These are phyloP conservation scores for Cicer arietinum DNA, from an alignment of 306 rosid species.

Conservation along the genomic window DNA sequence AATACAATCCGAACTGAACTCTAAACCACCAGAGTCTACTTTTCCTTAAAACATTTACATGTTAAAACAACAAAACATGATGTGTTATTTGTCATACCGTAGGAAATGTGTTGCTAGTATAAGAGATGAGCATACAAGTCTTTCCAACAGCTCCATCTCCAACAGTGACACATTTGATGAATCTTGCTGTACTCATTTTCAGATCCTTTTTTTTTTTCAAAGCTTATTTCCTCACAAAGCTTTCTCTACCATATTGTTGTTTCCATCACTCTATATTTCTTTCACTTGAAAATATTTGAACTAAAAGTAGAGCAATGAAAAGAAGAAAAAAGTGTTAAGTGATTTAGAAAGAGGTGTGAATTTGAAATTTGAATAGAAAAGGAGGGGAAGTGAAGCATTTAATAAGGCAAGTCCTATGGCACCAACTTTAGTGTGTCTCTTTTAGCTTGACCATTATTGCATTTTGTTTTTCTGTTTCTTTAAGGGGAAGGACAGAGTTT, in stretches of 20 bases:
- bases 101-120: slow-evolving; percentile 91
- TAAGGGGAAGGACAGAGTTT: slow-evolving; percentile 81
- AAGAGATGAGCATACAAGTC: slow-evolving; percentile 92
- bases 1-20: too few relatives aligned
- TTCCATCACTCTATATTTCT: slow-evolving; percentile 44
- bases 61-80: slow-evolving; percentile 31
- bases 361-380: slow-evolving; percentile 55
- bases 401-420: slow-evolving; percentile 55
- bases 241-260: slow-evolving; percentile 37
- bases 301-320: slow-evolving; percentile 24
- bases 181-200: slow-evolving; percentile 86
- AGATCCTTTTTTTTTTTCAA: background rate
- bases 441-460: slow-evolving; percentile 61
- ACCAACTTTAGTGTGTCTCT: slow-evolving; percentile 67
- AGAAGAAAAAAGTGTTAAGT: slow-evolving; percentile 12
- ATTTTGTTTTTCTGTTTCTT: slow-evolving; percentile 82
- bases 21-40: too few relatives aligned
- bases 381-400: slow-evolving; percentile 58
- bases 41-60: background rate
- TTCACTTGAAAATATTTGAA: slow-evolving; percentile 34
- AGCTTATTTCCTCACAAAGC: slow-evolving; percentile 1
- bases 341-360: slow-evolving; percentile 40
- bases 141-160: slow-evolving; percentile 98
- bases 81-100: slow-evolving; percentile 55
- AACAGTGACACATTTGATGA: slow-evolving; percentile 91